Evolutionary conservation across 192 early-diverging fungal genomes (phyloP).

Genomic region (Hyaloraphidium curvatum): DNA sequence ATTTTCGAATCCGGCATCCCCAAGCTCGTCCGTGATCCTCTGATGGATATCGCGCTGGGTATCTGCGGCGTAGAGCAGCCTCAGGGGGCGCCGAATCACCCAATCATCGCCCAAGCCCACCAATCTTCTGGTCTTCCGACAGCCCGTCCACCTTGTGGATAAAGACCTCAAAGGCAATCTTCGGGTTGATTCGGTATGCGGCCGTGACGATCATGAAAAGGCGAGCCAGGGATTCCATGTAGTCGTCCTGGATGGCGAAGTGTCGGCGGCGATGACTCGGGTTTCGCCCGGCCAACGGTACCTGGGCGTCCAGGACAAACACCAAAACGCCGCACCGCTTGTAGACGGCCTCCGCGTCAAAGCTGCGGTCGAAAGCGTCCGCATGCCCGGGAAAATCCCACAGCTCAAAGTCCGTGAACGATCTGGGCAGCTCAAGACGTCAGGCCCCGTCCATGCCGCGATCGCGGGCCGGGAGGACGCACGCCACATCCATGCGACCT

Average conservation of each 20-base stretch:
- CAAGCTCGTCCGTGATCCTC: conserved; percentile 68
- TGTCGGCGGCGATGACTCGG: too few relatives aligned
- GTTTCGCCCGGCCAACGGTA: too few relatives aligned
- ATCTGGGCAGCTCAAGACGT: conserved; percentile 15
- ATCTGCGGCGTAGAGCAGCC: conserved; percentile 22
- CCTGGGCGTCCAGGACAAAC: conserved; percentile 91
- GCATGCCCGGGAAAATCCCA: conserved; percentile 86
- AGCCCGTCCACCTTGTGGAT: conserved; percentile 95
- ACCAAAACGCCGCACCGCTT: conserved; percentile 49
- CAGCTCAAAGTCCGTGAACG: conserved; percentile 68
- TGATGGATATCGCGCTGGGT: conserved; percentile 89
- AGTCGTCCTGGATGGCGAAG: conserved; percentile 45
- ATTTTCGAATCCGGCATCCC: conserved; percentile 50
- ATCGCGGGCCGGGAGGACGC: not conserved
- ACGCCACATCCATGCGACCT: conserved; percentile 5
- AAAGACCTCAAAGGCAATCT: conserved; percentile 80
- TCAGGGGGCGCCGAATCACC: not conserved
- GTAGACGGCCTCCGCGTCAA: conserved; percentile 42
- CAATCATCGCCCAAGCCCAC: conserved; percentile 15
- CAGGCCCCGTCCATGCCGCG: not conserved
- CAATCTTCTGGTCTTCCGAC: conserved; percentile 87
- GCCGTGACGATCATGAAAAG: conserved; percentile 49
- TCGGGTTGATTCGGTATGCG: conserved; percentile 60
- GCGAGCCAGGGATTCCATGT: conserved; percentile 49
- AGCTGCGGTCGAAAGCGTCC: conserved; percentile 55